These are phyloP conservation scores for Francoa sonchifolia DNA, from an alignment of 441 rosid species.

Conservation along the genomic window DNA sequence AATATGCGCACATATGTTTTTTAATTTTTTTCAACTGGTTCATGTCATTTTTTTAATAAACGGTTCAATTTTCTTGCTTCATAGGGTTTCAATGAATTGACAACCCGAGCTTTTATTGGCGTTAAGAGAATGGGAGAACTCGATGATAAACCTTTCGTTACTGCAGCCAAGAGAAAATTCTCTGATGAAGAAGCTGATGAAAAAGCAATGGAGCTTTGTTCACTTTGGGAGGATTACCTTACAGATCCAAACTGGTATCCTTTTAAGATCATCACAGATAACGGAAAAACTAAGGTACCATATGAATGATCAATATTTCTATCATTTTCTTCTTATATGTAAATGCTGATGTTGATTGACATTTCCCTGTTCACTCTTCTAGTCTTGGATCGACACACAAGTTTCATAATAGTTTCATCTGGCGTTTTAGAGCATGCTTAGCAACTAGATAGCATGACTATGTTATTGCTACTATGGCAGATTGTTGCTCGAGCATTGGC, in stretches of 20 bases:
- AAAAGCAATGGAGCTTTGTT: slow-evolving; percentile 64
- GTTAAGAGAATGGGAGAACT: slow-evolving; percentile 97
- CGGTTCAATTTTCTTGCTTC: slow-evolving; percentile 5
- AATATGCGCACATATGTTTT: too few species aligned
- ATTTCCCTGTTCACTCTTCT: not conserved
- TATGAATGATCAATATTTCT: not conserved
- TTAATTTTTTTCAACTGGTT: too few species aligned
- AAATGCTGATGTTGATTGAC: not conserved
- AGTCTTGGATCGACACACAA: too few species aligned
- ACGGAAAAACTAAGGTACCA: slow-evolving; percentile 30
- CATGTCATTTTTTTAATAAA: too few species aligned
- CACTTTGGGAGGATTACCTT: slow-evolving; percentile 85
- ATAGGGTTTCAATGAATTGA: slow-evolving; percentile 39
- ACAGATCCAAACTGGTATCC: slow-evolving; percentile 98
- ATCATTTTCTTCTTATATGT: not conserved
- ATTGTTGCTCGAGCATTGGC: too few species aligned
- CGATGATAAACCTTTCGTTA: slow-evolving; percentile 52
- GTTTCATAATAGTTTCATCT: too few species aligned
- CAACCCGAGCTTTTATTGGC: slow-evolving; percentile 33
- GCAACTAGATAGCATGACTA: too few species aligned
- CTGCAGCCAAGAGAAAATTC: slow-evolving; percentile 64
- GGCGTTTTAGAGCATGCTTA: too few species aligned
- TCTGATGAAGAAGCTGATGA: slow-evolving; percentile 61
- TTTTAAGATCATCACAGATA: slow-evolving; percentile 39
- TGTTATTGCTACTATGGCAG: too few species aligned